Evolutionary conservation across 2,329 filamentous ascomycete species (phyloP).

Genomic region (Colletotrichum salicis): DNA sequence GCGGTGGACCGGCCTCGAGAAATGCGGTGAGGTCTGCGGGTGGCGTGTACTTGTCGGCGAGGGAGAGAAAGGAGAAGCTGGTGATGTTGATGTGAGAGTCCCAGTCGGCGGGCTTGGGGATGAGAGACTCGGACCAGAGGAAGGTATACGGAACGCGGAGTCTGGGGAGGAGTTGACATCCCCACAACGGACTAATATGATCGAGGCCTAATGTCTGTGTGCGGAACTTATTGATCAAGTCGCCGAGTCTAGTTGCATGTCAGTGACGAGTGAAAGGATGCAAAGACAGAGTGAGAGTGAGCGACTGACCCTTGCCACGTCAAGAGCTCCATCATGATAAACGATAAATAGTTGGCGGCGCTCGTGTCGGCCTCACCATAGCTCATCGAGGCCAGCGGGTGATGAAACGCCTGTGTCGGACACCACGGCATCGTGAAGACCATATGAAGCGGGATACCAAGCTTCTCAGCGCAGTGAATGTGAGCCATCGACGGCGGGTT

Average conservation of each 20-base stretch:
- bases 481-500: constrained; percentile 65
- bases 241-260: constrained; percentile 62
- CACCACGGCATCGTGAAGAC: constrained; percentile 77
- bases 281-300: neutral
- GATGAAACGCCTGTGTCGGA: constrained; percentile 74
- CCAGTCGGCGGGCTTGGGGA: constrained; percentile 75
- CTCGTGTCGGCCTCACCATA: constrained; percentile 68
- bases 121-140: constrained; percentile 74
- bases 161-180: constrained; percentile 70
- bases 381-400: constrained; percentile 72
- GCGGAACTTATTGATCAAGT: constrained; percentile 77
- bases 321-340: constrained; percentile 76
- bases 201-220: constrained; percentile 71
- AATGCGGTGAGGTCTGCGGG: constrained; percentile 64
- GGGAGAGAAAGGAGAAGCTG: constrained; percentile 70
- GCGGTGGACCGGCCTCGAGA: constrained; percentile 65
- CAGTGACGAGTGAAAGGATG: neutral
- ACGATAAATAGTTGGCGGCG: constrained; percentile 74
- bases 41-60: constrained; percentile 64
- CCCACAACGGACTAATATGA: constrained; percentile 72
- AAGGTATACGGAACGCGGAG: constrained; percentile 76
- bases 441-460: constrained; percentile 61
- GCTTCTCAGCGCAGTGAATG: constrained; percentile 61
- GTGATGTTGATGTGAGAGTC: constrained; percentile 66
- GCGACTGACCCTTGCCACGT: constrained; percentile 73